Base-by-base conservation (phyloP, 306 rosid genomes). In the Prunus campanulata region DNA sequence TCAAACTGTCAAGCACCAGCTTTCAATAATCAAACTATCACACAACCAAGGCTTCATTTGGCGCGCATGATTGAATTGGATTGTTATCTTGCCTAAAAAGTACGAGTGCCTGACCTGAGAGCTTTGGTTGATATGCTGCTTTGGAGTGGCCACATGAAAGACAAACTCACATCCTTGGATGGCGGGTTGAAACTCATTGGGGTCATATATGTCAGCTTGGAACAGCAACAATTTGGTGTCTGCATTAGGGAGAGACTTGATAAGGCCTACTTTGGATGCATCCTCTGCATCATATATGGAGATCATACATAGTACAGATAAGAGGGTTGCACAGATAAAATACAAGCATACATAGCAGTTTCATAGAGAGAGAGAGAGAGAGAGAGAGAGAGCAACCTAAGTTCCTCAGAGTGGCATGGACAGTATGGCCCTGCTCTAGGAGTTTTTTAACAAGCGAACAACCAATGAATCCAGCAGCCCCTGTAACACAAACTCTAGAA, bases 361-460 rank as follows among this genome's bases (percentile, higher is more conserved):
- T 13, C 13, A 60, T 3, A 20, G n/a, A 46, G 20, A 46, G n/a
- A n/a, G 29, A 51, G 42, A 35, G 42, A 25, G 27, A 25, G 27
- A 25, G 22, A 32, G 42, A 35, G 42, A 44, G 29, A 52, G 0
- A 48, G 11, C 20, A 50, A 88, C 92, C 87, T 14, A 82, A 72
- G 85, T 76, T 81, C 68, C 88, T 83, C 59, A 86, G 85, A 6
- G 96, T 86, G 25, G 91, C 77, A 61, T 88, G 96, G 51, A 90
- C 87, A 0, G 74, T 78, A 72, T 81, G 81, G 24, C 89, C 92
- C 47, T 79, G 80, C n/a, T 77, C 62, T 5, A 90, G 55, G 39
- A 88, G 90, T 60, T 13, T 81, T 22, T 81, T 79, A 13, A 85
- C 74, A 1, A 86, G 85, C 20, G n/a, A 79, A 65, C 86, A 68